These are phyloP conservation scores for Volvox carteri DNA, from an alignment of 163 green algal genomes.

Conservation along the genomic window DNA sequence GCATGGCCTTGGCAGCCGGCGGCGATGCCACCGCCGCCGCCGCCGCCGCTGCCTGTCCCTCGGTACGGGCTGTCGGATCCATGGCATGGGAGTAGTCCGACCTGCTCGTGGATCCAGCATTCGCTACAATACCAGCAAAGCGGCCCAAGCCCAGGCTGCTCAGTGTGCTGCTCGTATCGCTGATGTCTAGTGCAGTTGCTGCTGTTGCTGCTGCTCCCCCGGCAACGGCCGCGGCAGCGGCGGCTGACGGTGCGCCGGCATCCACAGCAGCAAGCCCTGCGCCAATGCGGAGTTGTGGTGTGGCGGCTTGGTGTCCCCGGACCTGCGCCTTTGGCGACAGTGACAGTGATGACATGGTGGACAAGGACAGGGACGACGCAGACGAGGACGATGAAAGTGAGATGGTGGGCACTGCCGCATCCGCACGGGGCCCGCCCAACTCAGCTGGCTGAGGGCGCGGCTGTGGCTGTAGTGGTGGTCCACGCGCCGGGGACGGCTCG, in stretches of 20 bases:
- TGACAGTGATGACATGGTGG: not conserved
- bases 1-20: too few species aligned
- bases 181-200: not conserved
- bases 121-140: not conserved
- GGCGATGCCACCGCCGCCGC: too few species aligned
- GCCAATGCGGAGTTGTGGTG: not conserved
- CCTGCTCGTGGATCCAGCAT: not conserved
- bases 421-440: not conserved
- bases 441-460: not conserved
- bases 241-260: too few species aligned
- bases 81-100: not conserved
- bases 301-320: not conserved
- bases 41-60: not conserved
- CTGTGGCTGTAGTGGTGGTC: not conserved
- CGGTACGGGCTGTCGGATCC: not conserved
- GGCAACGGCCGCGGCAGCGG: not conserved
- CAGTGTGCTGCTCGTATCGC: slow-evolving; percentile 11
- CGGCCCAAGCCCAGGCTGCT: not conserved
- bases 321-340: not conserved
- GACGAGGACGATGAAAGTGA: not conserved
- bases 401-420: not conserved
- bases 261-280: too few species aligned
- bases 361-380: not conserved
- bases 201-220: not conserved
- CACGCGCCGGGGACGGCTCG: not conserved